phyloP scores from a whole-genome alignment of 352 stramenopile species.

The Globisporangium iwayamae region DNA sequence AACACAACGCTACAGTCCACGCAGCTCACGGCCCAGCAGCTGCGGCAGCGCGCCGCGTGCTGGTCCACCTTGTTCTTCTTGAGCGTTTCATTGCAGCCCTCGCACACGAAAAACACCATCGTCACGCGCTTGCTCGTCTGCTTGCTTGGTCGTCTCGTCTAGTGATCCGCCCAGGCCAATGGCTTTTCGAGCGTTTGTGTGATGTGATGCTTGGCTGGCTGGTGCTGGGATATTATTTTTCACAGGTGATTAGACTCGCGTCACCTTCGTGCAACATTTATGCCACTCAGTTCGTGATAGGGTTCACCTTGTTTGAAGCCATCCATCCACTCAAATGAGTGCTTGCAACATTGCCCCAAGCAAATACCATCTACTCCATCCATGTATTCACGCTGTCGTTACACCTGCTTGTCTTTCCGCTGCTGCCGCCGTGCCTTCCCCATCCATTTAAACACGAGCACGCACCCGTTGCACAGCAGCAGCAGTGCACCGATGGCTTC shows the following conservation, averaged over 20 bases:
- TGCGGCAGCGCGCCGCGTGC: slow-evolving; percentile 77
- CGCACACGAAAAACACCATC: slow-evolving; percentile 88
- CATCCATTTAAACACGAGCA: background rate
- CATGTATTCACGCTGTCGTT: background rate
- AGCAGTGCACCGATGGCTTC: background rate
- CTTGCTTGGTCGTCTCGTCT: too few relatives aligned
- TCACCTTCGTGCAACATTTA: too few relatives aligned
- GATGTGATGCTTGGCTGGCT: too few relatives aligned
- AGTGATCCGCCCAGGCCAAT: too few relatives aligned
- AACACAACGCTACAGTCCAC: slow-evolving; percentile 92
- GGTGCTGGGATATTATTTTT: too few relatives aligned
- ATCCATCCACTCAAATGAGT: background rate
- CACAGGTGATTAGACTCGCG: too few relatives aligned
- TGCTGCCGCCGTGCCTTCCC: background rate
- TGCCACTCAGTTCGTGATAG: background rate
- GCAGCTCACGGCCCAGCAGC: slow-evolving; percentile 91
- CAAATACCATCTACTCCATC: background rate
- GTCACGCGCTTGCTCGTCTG: background rate
- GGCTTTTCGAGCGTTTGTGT: too few relatives aligned
- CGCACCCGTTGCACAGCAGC: slow-evolving; percentile 7
- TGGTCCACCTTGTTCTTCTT: slow-evolving; percentile 94
- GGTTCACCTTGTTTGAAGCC: background rate
- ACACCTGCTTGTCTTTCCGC: slow-evolving; percentile 9
- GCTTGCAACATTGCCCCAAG: background rate
- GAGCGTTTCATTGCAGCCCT: slow-evolving; percentile 89